Percentiles rank a stretch among this genome's conserved stretches.
phyloP scores from a whole-genome alignment of 1,139 yeast species.

The Magnusiomyces suaveolens region DNA sequence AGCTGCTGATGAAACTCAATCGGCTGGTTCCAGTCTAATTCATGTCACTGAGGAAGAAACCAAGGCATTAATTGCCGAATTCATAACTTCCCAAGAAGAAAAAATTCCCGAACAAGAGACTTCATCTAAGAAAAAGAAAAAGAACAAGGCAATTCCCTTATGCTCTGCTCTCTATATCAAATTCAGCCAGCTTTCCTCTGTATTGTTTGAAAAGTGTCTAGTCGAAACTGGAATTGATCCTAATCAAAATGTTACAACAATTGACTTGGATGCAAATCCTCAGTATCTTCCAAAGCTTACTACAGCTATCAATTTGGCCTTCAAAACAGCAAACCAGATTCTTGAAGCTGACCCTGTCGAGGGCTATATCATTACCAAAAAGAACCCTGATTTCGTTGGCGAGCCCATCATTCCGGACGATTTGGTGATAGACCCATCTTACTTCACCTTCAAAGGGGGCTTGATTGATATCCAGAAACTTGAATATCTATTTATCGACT shows the following conservation, averaged over 20 bases:
- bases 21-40: background rate
- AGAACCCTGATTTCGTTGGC: constrained; percentile 43
- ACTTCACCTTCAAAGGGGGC: constrained; percentile 19
- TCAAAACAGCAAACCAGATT: constrained; percentile 30
- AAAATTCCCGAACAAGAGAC: background rate
- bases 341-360: constrained; percentile 30
- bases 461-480: constrained; percentile 28
- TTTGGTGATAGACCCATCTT: constrained; percentile 17
- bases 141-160: constrained; percentile 41
- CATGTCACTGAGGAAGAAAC: constrained; percentile 35
- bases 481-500: constrained; percentile 62
- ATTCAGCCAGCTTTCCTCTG: constrained; percentile 69
- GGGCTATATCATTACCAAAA: constrained; percentile 62
- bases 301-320: constrained; percentile 43
- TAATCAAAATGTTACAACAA: constrained; percentile 23
- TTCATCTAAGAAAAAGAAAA: constrained; percentile 6
- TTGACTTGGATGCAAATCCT: constrained; percentile 15
- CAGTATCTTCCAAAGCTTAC: constrained; percentile 30
- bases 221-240: constrained; percentile 41
- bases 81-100: constrained; percentile 22
- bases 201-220: constrained; percentile 55
- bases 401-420: constrained; percentile 25
- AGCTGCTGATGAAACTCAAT: background rate
- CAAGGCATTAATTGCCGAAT: constrained; percentile 41
- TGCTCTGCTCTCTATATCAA: constrained; percentile 63